Evolutionary conservation across 2,329 filamentous ascomycete species (phyloP), one percentile per base, ranked within the genome.

Genomic region (Cordyceps sp.): DNA sequence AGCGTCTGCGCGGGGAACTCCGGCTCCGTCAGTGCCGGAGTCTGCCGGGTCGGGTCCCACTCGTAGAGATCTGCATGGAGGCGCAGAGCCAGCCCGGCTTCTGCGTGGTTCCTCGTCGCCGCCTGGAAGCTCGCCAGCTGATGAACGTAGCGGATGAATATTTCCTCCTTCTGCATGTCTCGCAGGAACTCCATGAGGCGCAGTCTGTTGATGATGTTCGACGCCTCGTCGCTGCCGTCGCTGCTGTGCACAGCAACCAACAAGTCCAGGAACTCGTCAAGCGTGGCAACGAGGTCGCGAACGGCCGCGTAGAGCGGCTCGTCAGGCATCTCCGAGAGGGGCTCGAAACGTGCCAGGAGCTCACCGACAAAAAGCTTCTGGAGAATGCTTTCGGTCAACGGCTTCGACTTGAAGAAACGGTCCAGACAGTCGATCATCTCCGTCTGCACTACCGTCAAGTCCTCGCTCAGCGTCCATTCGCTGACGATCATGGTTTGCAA

Each of bases 401-500:
- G 75, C 56, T 86, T 90, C 7, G 78, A 72, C 55, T 94, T 93
- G 64, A 94, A 94, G 32, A 93, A 72, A 17, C 69, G 65, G 49
- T 98, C 90, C 33, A 98, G 59, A 41, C 82, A 92, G 46, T 94
- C 88, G 44, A 98, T 93, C 62, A 96, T 86, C 54, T 94, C 90
- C 3, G 85, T 90, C 54, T 96, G 86, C 32, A 98, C 81, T 30
- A 90, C 75, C 3, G 79, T 79, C 30, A 98, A 59, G 49, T 96
- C 88, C 49, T 93, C 82, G 49, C 85, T 94, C 40, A 98, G 57
- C 13, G 85, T 86, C 90, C 90, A 98, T 55, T 98, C 90, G 56
- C 86, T 93, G 42, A 96, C 77, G 45, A 98, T 93, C 90, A 98
- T 98, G 3, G 85, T 93, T 52, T 93, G 85, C 38, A 98, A 57